Evolutionary conservation across 1,139 yeast species (phyloP).

Genomic region (Magnusiomyces sp.): DNA sequence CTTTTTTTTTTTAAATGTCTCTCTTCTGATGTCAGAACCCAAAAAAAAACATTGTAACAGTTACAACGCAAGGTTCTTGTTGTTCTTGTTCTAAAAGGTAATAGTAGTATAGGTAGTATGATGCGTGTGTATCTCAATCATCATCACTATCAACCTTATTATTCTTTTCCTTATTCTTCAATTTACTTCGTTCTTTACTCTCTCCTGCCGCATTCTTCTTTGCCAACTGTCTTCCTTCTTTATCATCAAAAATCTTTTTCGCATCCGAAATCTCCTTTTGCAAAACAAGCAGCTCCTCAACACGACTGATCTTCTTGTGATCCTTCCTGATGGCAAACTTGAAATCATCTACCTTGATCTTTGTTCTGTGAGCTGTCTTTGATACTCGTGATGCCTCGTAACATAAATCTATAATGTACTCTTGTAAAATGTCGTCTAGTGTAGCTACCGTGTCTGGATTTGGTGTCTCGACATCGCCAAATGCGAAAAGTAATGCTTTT

Average conservation of each 20-base stretch:
- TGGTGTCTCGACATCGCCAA: slow-evolving; percentile 80
- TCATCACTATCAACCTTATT: too few species aligned
- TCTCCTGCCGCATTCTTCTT: slow-evolving; percentile 29
- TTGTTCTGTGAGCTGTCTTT: slow-evolving; percentile 48
- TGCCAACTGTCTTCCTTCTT: slow-evolving; percentile 41
- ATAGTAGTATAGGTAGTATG: too few species aligned
- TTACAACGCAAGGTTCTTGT: too few species aligned
- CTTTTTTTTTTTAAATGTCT: too few species aligned
- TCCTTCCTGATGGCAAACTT: slow-evolving; percentile 79
- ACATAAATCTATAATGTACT: slow-evolving; percentile 64
- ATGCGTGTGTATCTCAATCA: too few species aligned
- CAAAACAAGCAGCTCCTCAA: slow-evolving; percentile 67
- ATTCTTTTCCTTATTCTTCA: slow-evolving; percentile 16
- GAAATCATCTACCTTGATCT: slow-evolving; percentile 81
- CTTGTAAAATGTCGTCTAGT: slow-evolving; percentile 75
- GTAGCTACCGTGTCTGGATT: slow-evolving; percentile 68
- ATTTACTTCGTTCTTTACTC: slow-evolving; percentile 14
- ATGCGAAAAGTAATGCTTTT: slow-evolving; percentile 68
- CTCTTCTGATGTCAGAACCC: too few species aligned
- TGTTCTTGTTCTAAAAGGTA: too few species aligned
- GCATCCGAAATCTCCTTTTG: slow-evolving; percentile 74
- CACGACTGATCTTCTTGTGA: slow-evolving; percentile 74
- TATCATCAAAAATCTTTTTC: slow-evolving; percentile 70
- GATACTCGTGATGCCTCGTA: slow-evolving; percentile 50
- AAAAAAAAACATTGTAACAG: too few species aligned